These are phyloP conservation scores for Lactifluus echinatus DNA, from an alignment of 768 basidiomycete genomes.

Conservation along the genomic window DNA sequence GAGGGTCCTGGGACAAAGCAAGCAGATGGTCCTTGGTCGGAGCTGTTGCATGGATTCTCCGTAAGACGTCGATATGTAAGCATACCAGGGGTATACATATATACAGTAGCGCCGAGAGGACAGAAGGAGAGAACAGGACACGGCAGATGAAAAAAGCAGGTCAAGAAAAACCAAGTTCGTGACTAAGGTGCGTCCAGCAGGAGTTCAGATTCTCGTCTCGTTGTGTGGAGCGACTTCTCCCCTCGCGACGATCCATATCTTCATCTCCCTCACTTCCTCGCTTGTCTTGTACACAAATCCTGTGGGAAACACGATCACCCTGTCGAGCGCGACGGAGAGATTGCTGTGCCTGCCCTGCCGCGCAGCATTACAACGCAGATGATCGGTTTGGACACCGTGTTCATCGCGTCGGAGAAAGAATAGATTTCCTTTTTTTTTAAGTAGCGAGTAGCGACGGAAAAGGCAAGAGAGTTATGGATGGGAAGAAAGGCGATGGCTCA, in stretches of 20 bases:
- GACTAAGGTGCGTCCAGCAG: too few relatives aligned
- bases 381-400: slow-evolving; percentile 61
- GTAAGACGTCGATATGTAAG: too few relatives aligned
- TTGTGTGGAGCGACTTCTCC: too few relatives aligned
- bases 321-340: slow-evolving; percentile 57
- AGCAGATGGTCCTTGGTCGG: too few relatives aligned
- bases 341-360: slow-evolving; percentile 57
- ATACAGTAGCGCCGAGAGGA: too few relatives aligned
- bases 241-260: not conserved
- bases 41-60: too few relatives aligned
- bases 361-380: slow-evolving; percentile 71
- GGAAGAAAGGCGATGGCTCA: not conserved
- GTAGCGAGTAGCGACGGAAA: not conserved
- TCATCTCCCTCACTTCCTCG: slow-evolving; percentile 6
- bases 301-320: slow-evolving; percentile 30
- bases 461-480: slow-evolving; percentile 33
- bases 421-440: not conserved
- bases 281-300: slow-evolving; percentile 8
- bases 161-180: too few relatives aligned
- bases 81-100: too few relatives aligned
- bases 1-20: too few relatives aligned
- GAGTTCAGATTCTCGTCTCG: too few relatives aligned
- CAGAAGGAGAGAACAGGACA: too few relatives aligned
- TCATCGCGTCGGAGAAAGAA: slow-evolving; percentile 54
- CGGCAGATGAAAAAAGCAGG: too few relatives aligned